These are phyloP conservation scores for Fusarium neocosmosporiellum DNA, from an alignment of 2,329 filamentous ascomycete genomes.

Conservation along the genomic window DNA sequence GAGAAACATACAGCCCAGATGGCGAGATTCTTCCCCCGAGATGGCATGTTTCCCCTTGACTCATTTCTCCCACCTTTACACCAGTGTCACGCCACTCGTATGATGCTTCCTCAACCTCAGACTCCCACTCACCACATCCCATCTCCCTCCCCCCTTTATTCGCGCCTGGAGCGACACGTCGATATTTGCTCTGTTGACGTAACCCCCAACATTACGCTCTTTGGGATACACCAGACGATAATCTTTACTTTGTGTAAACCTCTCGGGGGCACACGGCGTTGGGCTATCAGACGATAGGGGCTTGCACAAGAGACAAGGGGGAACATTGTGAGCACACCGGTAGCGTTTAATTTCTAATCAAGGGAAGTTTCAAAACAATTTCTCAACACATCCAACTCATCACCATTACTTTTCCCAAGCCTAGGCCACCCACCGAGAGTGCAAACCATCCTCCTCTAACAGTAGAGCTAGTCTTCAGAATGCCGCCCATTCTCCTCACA, in stretches of 20 bases:
- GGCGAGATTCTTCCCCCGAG: neutral
- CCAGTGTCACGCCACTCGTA: conserved; percentile 29
- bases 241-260: conserved; percentile 9
- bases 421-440: neutral
- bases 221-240: conserved; percentile 6
- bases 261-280: conserved; percentile 22
- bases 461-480: neutral
- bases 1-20: neutral
- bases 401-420: neutral
- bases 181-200: conserved; percentile 6
- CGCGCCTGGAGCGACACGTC: neutral
- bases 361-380: neutral
- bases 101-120: conserved; percentile 14
- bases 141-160: neutral
- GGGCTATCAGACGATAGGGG: neutral
- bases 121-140: neutral
- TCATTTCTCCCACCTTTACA: conserved; percentile 13
- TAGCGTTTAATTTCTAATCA: conserved; percentile 23
- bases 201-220: neutral
- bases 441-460: neutral
- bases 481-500: neutral
- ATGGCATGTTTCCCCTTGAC: conserved; percentile 1
- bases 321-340: conserved; percentile 4
- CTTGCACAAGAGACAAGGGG: conserved; percentile 13
- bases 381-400: neutral